These are phyloP conservation scores for Colletotrichum phormii DNA, from an alignment of 2,329 filamentous ascomycete genomes.

Conservation along the genomic window DNA sequence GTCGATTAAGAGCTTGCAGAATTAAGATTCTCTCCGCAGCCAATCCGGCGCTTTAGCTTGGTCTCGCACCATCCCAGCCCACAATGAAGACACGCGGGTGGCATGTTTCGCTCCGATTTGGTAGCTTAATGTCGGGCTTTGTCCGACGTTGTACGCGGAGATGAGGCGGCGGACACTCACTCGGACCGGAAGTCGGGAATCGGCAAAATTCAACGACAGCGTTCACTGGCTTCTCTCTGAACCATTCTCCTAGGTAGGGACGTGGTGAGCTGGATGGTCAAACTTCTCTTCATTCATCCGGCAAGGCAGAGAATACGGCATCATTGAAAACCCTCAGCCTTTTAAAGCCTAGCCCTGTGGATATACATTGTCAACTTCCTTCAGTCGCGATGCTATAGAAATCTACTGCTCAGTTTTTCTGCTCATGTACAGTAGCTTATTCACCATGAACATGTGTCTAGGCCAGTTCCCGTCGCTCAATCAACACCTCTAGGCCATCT, in stretches of 20 bases:
- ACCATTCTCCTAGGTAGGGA: neutral
- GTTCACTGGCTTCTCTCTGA: neutral
- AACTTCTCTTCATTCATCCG: too few relatives aligned
- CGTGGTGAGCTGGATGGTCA: neutral
- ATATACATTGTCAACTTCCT: neutral
- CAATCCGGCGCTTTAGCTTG: neutral
- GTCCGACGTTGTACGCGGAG: conserved; percentile 9
- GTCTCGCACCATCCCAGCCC: conserved; percentile 23
- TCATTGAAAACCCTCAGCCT: neutral
- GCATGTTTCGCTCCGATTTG: conserved; percentile 13
- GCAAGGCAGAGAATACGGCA: neutral
- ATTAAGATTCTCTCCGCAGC: neutral
- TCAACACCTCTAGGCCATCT: conserved; percentile 64
- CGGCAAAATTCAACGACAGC: neutral
- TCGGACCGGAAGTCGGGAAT: neutral
- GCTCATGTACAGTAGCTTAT: neutral
- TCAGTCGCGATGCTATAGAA: neutral
- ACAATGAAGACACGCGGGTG: conserved; percentile 25
- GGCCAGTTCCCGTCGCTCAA: conserved; percentile 44
- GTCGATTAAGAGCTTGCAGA: conserved; percentile 6
- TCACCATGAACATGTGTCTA: neutral
- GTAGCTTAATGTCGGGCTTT: conserved; percentile 3
- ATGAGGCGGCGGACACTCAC: neutral
- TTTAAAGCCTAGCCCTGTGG: accelerated
- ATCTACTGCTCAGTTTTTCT: neutral